phyloP scores from a whole-genome alignment of 306 rosid genomes.

The Lagenaria siceraria region DNA sequence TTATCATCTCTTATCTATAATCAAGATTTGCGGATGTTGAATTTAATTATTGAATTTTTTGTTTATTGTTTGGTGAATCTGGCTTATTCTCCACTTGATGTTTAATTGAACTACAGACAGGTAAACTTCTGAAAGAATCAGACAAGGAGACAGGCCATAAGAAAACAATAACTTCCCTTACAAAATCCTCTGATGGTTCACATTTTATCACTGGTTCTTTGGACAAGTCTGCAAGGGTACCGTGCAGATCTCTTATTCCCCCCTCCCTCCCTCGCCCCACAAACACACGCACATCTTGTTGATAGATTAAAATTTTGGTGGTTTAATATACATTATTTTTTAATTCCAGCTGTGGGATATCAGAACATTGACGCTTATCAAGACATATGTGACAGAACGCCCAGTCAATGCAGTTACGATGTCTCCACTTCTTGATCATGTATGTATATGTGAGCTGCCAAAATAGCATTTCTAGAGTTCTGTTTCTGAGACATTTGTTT shows the following conservation, averaged over 20 bases:
- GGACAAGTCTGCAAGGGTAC: constrained; percentile 84
- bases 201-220: constrained; percentile 81
- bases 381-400: constrained; percentile 76
- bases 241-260: neutral
- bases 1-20: neutral
- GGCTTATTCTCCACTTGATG: neutral
- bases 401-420: constrained; percentile 94
- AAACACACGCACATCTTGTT: neutral
- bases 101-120: constrained; percentile 38
- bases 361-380: constrained; percentile 74
- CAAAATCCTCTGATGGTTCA: constrained; percentile 63
- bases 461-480: neutral
- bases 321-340: neutral
- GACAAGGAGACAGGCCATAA: constrained; percentile 77
- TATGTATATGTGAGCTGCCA: constrained; percentile 23
- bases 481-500: neutral
- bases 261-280: neutral
- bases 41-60: neutral
- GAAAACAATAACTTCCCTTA: constrained; percentile 55
- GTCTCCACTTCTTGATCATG: constrained; percentile 92
- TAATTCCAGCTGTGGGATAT: constrained; percentile 67
- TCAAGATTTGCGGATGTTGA: neutral
- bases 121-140: constrained; percentile 58
- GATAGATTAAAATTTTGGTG: neutral
- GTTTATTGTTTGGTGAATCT: neutral